Evolutionary conservation across 2,329 filamentous ascomycete genomes (phyloP).

Genomic region (Monosporascus sp.): DNA sequence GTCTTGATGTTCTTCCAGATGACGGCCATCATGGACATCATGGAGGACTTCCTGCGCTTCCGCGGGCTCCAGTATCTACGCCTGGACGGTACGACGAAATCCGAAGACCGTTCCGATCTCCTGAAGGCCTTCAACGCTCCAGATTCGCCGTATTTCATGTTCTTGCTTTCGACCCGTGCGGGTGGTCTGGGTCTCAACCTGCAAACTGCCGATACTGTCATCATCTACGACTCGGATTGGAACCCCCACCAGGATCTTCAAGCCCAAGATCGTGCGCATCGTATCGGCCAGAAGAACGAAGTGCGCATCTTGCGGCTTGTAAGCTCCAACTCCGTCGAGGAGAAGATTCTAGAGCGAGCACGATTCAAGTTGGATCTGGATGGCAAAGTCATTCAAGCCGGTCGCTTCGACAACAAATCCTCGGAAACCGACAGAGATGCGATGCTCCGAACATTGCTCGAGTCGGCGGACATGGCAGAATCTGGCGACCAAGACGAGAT

Average conservation of each 20-base stretch:
- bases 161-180: conserved; percentile 95
- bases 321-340: conserved; percentile 94
- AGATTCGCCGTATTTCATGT: conserved; percentile 91
- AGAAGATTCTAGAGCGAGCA: conserved; percentile 95
- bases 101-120: conserved; percentile 91
- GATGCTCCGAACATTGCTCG: conserved; percentile 87
- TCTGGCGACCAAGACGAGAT: conserved; percentile 84
- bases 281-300: conserved; percentile 99
- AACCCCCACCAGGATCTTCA: conserved; percentile 99
- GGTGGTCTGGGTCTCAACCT: conserved; percentile 96
- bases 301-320: conserved; percentile 94
- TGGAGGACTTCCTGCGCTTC: conserved; percentile 94
- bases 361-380: conserved; percentile 99
- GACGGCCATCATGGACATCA: conserved; percentile 99
- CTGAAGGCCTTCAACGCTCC: conserved; percentile 86
- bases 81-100: conserved; percentile 94
- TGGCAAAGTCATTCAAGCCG: conserved; percentile 97
- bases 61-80: conserved; percentile 82
- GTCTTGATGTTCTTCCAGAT: conserved; percentile 99
- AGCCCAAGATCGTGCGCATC: conserved; percentile 98
- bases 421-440: conserved; percentile 98
- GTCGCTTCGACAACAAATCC: conserved; percentile 99
- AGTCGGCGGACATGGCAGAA: conserved; percentile 70
- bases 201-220: conserved; percentile 97
- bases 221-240: conserved; percentile 99